Conservation (phyloP, 2,329 filamentous ascomycete species). For the Didymella pinodella region DNA sequence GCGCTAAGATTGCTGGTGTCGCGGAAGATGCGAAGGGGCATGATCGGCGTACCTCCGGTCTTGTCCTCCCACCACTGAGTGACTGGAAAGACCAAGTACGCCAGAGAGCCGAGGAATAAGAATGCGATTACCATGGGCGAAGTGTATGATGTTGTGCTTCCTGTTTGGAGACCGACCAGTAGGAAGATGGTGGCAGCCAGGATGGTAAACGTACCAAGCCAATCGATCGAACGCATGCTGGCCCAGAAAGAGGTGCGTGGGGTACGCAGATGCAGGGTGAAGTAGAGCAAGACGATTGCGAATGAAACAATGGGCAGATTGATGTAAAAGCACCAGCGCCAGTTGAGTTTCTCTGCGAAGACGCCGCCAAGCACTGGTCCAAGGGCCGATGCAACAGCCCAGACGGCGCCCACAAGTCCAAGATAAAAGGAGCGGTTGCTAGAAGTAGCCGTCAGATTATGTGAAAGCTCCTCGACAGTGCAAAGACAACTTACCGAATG, state of each 20-base stretch:
- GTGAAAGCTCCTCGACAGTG: background rate
- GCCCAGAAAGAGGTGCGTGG: conserved; percentile 57
- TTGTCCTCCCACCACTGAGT: conserved; percentile 70
- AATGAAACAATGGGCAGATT: conserved; percentile 58
- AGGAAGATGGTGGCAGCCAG: conserved; percentile 59
- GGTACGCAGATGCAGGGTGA: conserved; percentile 63
- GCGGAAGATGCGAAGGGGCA: conserved; percentile 72
- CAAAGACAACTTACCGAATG: conserved; percentile 37
- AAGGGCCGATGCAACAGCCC: conserved; percentile 63
- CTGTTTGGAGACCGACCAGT: conserved; percentile 62
- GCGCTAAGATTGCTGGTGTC: conserved; percentile 64
- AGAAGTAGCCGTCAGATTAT: conserved; percentile 27
- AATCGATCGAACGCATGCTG: conserved; percentile 62
- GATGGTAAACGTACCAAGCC: conserved; percentile 61
- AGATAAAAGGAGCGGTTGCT: conserved; percentile 58
- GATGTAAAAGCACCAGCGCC: conserved; percentile 61
- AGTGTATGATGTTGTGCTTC: conserved; percentile 58
- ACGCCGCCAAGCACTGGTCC: conserved; percentile 63
- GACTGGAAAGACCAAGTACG: conserved; percentile 61
- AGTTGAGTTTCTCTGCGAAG: conserved; percentile 56
- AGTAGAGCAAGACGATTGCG: conserved; percentile 58
- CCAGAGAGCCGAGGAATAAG: conserved; percentile 57
- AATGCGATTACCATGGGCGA: conserved; percentile 61
- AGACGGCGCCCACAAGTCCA: conserved; percentile 61
- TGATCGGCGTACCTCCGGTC: conserved; percentile 69